phyloP scores from a whole-genome alignment of 2,329 filamentous ascomycete genomes.

The Aspergillus sp. region DNA sequence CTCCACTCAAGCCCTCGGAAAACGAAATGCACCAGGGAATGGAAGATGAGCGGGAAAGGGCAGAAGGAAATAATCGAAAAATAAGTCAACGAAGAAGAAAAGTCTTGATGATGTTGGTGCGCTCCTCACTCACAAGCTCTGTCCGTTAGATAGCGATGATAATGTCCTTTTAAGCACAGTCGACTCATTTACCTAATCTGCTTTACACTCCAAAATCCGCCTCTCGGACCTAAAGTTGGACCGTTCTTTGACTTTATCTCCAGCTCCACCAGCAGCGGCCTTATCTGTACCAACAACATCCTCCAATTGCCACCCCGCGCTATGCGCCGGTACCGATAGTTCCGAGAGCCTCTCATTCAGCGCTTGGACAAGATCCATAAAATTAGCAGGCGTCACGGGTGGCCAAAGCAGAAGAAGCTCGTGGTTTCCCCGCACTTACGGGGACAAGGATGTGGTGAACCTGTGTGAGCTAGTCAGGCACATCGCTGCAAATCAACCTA shows the following conservation, averaged over 20 bases:
- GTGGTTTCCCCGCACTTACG: slow-evolving; percentile 10
- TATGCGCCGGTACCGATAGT: slow-evolving; percentile 25
- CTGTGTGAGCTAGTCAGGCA: slow-evolving; percentile 16
- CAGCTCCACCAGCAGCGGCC: slow-evolving; percentile 37
- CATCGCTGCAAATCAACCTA: slow-evolving; percentile 13
- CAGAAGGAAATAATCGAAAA: slow-evolving; percentile 2
- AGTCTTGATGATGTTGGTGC: neutral
- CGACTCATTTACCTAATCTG: slow-evolving; percentile 21
- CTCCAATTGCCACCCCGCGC: slow-evolving; percentile 25
- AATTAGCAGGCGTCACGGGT: neutral
- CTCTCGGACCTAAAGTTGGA: slow-evolving; percentile 18
- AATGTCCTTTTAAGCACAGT: slow-evolving; percentile 3
- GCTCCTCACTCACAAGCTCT: neutral
- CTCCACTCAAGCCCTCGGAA: neutral
- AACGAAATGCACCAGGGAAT: neutral
- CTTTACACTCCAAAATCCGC: slow-evolving; percentile 9
- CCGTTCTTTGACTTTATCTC: slow-evolving; percentile 26
- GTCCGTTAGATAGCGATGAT: slow-evolving; percentile 1
- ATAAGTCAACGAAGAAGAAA: slow-evolving; percentile 6
- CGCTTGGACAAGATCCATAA: neutral
- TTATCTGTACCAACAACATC: slow-evolving; percentile 24
- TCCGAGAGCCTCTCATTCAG: slow-evolving; percentile 6
- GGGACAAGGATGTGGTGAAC: slow-evolving; percentile 12
- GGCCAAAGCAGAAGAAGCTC: slow-evolving; percentile 6
- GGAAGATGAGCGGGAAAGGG: neutral